phyloP scores from a whole-genome alignment of 192 early-diverging fungal species.

The Linderina pennispora region DNA sequence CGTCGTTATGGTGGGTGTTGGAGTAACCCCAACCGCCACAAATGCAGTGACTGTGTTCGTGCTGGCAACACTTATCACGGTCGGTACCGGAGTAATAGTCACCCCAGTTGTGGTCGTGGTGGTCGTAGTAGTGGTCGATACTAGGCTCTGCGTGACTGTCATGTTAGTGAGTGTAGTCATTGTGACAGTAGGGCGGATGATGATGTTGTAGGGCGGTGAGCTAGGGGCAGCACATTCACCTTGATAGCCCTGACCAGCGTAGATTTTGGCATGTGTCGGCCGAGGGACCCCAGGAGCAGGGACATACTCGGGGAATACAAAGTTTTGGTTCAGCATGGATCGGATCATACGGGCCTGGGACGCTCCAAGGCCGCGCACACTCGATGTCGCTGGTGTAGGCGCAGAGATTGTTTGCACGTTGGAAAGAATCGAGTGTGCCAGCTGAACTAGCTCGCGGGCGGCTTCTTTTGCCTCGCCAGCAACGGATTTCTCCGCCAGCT shows the following conservation, averaged over 20 bases:
- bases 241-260: background rate
- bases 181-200: no score
- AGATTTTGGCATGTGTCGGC: background rate
- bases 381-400: background rate
- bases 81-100: background rate
- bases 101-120: background rate
- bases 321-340: background rate
- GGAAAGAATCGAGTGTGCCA: background rate
- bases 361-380: background rate
- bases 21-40: background rate
- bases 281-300: background rate
- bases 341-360: background rate
- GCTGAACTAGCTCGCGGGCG: background rate
- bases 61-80: background rate
- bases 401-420: background rate
- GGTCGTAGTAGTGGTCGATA: background rate
- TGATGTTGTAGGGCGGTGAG: background rate
- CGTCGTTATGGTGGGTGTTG: background rate
- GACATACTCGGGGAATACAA: background rate
- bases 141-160: background rate
- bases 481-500: background rate
- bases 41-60: background rate
- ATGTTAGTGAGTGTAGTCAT: background rate
- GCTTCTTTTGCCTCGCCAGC: background rate
- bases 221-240: background rate